phyloP scores from a whole-genome alignment of 2,329 filamentous ascomycete species.

The Xylaria digitata region DNA sequence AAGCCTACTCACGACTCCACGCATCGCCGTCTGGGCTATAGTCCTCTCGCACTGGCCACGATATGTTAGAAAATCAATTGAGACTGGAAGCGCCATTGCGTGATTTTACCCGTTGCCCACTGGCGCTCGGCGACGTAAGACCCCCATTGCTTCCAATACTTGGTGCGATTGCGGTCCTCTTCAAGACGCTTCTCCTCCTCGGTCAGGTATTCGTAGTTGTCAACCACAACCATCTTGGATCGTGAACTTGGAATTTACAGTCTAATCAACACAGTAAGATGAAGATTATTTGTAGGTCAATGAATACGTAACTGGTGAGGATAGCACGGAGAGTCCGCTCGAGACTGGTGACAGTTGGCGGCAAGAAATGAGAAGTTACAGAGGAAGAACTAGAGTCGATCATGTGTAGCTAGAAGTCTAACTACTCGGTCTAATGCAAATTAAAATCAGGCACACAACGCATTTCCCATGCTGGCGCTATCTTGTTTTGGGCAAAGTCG shows the following conservation, averaged over 20 bases:
- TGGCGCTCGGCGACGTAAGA: slow-evolving; percentile 93
- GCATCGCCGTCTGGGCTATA: slow-evolving; percentile 91
- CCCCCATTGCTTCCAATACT: slow-evolving; percentile 99
- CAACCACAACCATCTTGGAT: slow-evolving; percentile 83
- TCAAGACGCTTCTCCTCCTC: slow-evolving; percentile 91
- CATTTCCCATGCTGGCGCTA: slow-evolving; percentile 38
- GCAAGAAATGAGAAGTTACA: background rate
- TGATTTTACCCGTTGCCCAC: slow-evolving; percentile 84
- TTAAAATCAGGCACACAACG: slow-evolving; percentile 43
- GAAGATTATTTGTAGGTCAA: background rate
- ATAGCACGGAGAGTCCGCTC: slow-evolving; percentile 10
- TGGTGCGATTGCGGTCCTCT: slow-evolving; percentile 82
- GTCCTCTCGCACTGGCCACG: slow-evolving; percentile 80
- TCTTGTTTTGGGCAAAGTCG: slow-evolving; percentile 45
- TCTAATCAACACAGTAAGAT: slow-evolving; percentile 1
- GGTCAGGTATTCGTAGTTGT: slow-evolving; percentile 86
- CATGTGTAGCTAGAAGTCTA: slow-evolving; percentile 14
- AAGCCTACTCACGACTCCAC: slow-evolving; percentile 82
- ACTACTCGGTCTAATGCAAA: slow-evolving; percentile 35
- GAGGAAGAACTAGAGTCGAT: background rate
- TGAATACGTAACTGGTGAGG: slow-evolving; percentile 1
- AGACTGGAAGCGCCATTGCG: slow-evolving; percentile 22
- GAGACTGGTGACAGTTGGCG: slow-evolving; percentile 12
- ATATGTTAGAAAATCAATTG: slow-evolving; percentile 33
- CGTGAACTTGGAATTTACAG: background rate